These are phyloP conservation scores for Macrophomina phaseolina DNA, from an alignment of 2,329 filamentous ascomycete species.

Conservation along the genomic window DNA sequence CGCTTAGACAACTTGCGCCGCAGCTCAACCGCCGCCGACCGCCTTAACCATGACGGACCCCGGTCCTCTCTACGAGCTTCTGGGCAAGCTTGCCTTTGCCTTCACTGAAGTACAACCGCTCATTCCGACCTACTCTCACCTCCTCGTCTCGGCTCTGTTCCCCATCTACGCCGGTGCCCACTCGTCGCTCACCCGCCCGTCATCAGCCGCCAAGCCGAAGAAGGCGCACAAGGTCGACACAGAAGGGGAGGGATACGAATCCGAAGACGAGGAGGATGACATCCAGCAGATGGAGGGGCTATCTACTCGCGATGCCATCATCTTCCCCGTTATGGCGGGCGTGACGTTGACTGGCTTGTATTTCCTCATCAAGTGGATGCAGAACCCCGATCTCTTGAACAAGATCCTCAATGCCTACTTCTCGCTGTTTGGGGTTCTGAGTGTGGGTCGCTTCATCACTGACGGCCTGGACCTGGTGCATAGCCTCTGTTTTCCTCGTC, in stretches of 20 bases:
- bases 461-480: conserved; percentile 70
- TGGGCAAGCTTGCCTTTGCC: conserved; percentile 51
- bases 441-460: conserved; percentile 74
- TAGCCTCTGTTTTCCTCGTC: conserved; percentile 74
- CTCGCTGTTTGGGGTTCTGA: conserved; percentile 77
- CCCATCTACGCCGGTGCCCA: conserved; percentile 87
- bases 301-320: conserved; percentile 77
- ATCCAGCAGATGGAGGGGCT: conserved; percentile 70
- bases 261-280: conserved; percentile 58
- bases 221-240: conserved; percentile 56
- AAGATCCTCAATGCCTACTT: conserved; percentile 85
- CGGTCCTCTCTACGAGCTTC: conserved; percentile 37
- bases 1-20: neutral
- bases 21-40: conserved; percentile 6
- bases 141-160: conserved; percentile 73
- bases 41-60: conserved; percentile 29
- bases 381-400: conserved; percentile 81
- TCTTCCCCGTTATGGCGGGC: conserved; percentile 82
- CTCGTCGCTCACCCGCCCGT: conserved; percentile 81
- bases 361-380: conserved; percentile 85
- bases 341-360: conserved; percentile 77
- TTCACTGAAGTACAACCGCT: conserved; percentile 48
- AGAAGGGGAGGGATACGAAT: conserved; percentile 49
- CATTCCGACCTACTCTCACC: conserved; percentile 64
- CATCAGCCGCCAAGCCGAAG: conserved; percentile 72